These are phyloP conservation scores for Agaricus subrufescens DNA, from an alignment of 768 basidiomycete genomes.

Conservation along the genomic window DNA sequence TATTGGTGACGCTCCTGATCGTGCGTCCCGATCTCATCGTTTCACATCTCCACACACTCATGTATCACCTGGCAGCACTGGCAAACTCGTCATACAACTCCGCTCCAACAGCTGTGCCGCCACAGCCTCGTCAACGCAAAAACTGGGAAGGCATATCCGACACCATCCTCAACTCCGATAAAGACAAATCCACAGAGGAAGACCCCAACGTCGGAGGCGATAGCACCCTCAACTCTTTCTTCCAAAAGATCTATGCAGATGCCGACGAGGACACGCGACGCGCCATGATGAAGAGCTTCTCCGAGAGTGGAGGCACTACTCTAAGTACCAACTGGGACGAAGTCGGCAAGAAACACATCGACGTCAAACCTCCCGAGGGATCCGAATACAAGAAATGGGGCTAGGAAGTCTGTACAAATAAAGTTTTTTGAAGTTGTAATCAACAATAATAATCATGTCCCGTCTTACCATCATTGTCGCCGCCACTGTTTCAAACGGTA, in stretches of 20 bases:
- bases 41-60: conserved; percentile 1
- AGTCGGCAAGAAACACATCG: conserved; percentile 63
- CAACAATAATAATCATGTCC: conserved; percentile 36
- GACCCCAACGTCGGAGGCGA: conserved; percentile 93
- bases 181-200: conserved; percentile 63
- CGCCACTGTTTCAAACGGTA: conserved; percentile 82
- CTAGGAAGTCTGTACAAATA: conserved; percentile 19
- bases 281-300: conserved; percentile 98
- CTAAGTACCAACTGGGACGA: conserved; percentile 96
- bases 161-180: conserved; percentile 61
- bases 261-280: conserved; percentile 88
- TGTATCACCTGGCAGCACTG: conserved; percentile 22
- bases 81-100: conserved; percentile 22
- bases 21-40: conserved; percentile 35
- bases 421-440: conserved; percentile 1
- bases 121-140: conserved; percentile 47
- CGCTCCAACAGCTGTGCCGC: conserved; percentile 20
- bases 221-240: conserved; percentile 78
- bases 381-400: conserved; percentile 83
- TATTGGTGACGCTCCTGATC: conserved; percentile 71
- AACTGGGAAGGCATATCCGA: conserved; percentile 90
- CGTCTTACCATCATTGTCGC: conserved; percentile 90
- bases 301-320: conserved; percentile 92
- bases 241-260: conserved; percentile 86
- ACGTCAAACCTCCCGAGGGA: conserved; percentile 81